phyloP scores from a whole-genome alignment of 192 early-diverging fungal species.

The Coemansia sp. region DNA sequence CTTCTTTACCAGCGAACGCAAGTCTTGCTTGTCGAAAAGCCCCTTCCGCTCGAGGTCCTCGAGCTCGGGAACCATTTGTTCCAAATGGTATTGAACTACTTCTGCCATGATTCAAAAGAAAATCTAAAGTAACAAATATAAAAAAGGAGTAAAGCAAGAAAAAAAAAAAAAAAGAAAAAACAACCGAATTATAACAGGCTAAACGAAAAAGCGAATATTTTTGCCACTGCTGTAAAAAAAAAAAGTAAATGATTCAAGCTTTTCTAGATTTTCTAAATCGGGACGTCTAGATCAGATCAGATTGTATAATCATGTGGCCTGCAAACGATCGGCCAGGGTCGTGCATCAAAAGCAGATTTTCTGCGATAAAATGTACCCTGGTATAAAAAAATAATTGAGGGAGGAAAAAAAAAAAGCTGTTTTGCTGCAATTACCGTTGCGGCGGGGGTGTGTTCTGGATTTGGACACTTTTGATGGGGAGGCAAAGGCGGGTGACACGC shows the following conservation, averaged over 20 bases:
- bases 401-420: not conserved
- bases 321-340: conserved; percentile 1
- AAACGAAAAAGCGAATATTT: not conserved
- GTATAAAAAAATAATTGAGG: not conserved
- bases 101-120: conserved; percentile 73
- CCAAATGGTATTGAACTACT: conserved; percentile 85
- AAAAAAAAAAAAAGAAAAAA: not conserved
- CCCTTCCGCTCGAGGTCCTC: conserved; percentile 81
- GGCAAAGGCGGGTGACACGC: not conserved
- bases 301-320: not conserved
- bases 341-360: conserved; percentile 1
- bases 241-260: not conserved
- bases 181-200: not conserved
- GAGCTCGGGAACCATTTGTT: conserved; percentile 90
- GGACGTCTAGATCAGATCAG: not conserved
- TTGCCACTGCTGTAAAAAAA: not conserved
- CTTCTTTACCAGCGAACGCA: conserved; percentile 84
- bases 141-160: not conserved
- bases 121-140: not conserved
- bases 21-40: conserved; percentile 81
- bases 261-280: not conserved
- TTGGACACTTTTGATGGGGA: not conserved
- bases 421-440: not conserved
- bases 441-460: not conserved
- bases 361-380: not conserved